Percentiles rank a stretch among this genome's conserved stretches.
Conservation (phyloP, 2,329 filamentous ascomycete genomes). For the Eurotiales sp. region DNA sequence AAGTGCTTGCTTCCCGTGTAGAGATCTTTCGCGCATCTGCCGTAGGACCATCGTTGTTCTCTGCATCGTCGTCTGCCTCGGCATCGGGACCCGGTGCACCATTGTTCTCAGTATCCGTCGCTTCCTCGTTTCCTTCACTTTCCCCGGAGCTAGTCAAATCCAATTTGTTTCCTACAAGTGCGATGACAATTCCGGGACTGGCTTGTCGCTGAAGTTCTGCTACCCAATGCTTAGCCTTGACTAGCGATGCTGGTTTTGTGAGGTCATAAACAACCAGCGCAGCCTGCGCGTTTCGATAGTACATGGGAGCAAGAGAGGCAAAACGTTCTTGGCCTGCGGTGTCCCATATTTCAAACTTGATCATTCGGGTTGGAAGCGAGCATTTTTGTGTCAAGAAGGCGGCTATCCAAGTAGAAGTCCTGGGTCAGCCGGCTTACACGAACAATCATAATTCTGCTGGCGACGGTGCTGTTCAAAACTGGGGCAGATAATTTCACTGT, state of each 20-base stretch:
- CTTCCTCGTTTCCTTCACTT: slow-evolving; percentile 41
- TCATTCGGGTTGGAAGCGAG: slow-evolving; percentile 82
- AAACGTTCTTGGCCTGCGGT: slow-evolving; percentile 97
- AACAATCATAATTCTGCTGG: background rate
- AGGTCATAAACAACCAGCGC: slow-evolving; percentile 98
- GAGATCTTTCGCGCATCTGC: slow-evolving; percentile 82
- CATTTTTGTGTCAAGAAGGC: slow-evolving; percentile 99
- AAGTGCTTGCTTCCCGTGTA: slow-evolving; percentile 85
- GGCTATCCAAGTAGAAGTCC: slow-evolving; percentile 50
- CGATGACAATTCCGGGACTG: slow-evolving; percentile 92
- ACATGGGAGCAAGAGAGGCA: slow-evolving; percentile 95
- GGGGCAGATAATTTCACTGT: background rate
- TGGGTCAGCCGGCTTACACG: slow-evolving; percentile 1
- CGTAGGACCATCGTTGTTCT: slow-evolving; percentile 58
- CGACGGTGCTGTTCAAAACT: background rate
- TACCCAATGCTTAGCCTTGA: slow-evolving; percentile 98
- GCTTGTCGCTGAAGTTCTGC: slow-evolving; percentile 95
- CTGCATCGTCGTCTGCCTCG: slow-evolving; percentile 42
- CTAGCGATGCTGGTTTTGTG: slow-evolving; percentile 89
- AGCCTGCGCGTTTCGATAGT: slow-evolving; percentile 97
- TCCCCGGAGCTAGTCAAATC: slow-evolving; percentile 67
- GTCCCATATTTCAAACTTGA: slow-evolving; percentile 88
- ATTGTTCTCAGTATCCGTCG: slow-evolving; percentile 35
- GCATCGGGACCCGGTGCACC: slow-evolving; percentile 24
- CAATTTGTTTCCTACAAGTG: slow-evolving; percentile 93